Evolutionary conservation across 2,329 filamentous ascomycete genomes (phyloP).

Genomic region (Escovopsis sp.): DNA sequence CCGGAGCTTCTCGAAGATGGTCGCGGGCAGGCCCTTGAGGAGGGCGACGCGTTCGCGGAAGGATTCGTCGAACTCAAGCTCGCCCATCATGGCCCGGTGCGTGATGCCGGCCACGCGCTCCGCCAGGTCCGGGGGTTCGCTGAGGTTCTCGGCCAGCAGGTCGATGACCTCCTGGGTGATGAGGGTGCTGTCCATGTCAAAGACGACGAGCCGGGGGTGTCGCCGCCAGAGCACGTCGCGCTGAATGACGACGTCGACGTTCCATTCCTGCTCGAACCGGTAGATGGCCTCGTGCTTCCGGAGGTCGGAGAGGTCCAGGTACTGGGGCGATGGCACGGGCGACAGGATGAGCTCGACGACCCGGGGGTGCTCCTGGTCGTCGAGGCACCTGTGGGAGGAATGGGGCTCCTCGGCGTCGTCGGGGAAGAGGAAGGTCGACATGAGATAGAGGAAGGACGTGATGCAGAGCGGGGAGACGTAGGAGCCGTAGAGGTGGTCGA

Average conservation of each 20-base stretch:
- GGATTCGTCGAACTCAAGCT: slow-evolving; percentile 79
- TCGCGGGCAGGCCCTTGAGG: slow-evolving; percentile 63
- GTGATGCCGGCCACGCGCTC: slow-evolving; percentile 79
- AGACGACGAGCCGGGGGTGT: slow-evolving; percentile 77
- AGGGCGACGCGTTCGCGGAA: slow-evolving; percentile 69
- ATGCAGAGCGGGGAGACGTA: slow-evolving; percentile 52
- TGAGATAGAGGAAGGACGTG: slow-evolving; percentile 50
- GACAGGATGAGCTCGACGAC: slow-evolving; percentile 54
- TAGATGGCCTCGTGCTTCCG: slow-evolving; percentile 70
- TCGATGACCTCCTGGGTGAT: slow-evolving; percentile 98
- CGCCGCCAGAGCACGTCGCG: slow-evolving; percentile 57
- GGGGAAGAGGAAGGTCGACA: slow-evolving; percentile 45
- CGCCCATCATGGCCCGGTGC: slow-evolving; percentile 85
- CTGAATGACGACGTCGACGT: slow-evolving; percentile 71
- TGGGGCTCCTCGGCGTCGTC: slow-evolving; percentile 35
- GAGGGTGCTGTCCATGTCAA: slow-evolving; percentile 97
- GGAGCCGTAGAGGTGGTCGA: slow-evolving; percentile 51
- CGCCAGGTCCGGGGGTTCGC: slow-evolving; percentile 54
- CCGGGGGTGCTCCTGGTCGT: slow-evolving; percentile 41
- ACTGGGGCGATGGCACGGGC: slow-evolving; percentile 44
- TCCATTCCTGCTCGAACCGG: slow-evolving; percentile 78
- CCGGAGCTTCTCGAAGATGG: slow-evolving; percentile 66
- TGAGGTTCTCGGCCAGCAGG: slow-evolving; percentile 70
- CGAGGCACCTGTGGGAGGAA: slow-evolving; percentile 51
- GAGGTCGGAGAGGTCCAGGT: slow-evolving; percentile 52